These are phyloP conservation scores for Asterionellopsis glacialis DNA, from an alignment of 108 stramenopile species.

Conservation along the genomic window DNA sequence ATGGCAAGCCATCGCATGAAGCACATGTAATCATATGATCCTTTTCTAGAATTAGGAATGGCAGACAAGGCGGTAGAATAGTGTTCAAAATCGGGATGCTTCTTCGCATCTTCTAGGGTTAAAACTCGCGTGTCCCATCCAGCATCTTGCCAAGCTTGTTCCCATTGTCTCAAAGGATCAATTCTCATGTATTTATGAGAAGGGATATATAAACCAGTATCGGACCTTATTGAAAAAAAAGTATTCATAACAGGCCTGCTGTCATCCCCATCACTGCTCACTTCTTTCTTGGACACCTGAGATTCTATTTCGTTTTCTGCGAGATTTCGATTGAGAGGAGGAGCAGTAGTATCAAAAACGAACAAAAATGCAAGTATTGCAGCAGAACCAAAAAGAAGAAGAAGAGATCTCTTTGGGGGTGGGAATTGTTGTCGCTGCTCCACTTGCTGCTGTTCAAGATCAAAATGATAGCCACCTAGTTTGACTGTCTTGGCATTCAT, in stretches of 20 bases:
- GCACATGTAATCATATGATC: slow-evolving; percentile 1
- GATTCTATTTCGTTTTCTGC: too few species aligned
- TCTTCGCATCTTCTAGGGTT: slow-evolving; percentile 7
- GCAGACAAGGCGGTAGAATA: neutral
- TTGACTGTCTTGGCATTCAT: too few species aligned
- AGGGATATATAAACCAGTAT: neutral
- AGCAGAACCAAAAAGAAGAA: too few species aligned
- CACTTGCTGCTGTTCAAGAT: too few species aligned
- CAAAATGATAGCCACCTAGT: too few species aligned
- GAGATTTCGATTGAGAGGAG: too few species aligned
- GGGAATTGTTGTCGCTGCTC: too few species aligned
- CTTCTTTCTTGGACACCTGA: too few species aligned
- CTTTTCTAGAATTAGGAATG: neutral
- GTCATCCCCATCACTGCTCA: too few species aligned
- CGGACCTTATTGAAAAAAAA: slow-evolving; percentile 9
- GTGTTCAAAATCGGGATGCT: slow-evolving; percentile 1
- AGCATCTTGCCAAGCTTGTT: slow-evolving; percentile 16
- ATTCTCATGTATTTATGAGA: slow-evolving; percentile 4
- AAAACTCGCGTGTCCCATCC: slow-evolving; percentile 17
- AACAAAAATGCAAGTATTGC: too few species aligned
- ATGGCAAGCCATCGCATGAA: slow-evolving; percentile 20
- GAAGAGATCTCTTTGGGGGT: too few species aligned
- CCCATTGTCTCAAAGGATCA: slow-evolving; percentile 19
- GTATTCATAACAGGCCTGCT: slow-evolving; percentile 15
- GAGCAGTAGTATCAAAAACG: too few species aligned